Conservation (phyloP, 1,139 yeast genomes). For the Ogataea hybrid region DNA sequence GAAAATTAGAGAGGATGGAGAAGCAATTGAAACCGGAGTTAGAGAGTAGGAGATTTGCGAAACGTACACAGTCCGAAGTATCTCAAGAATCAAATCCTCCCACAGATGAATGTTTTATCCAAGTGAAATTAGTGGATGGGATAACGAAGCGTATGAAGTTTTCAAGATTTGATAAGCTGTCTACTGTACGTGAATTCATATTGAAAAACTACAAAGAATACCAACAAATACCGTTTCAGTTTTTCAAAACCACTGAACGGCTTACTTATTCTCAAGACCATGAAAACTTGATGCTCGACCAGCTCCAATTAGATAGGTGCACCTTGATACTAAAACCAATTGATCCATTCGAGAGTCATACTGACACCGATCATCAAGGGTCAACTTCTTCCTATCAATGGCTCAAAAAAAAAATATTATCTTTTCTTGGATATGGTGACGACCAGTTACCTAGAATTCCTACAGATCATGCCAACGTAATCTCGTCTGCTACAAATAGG, state of each 20-base stretch:
- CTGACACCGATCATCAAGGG: constrained; percentile 12
- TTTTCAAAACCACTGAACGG: constrained; percentile 33
- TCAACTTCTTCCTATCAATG: constrained; percentile 7
- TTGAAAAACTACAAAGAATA: constrained; percentile 30
- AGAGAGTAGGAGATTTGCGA: no score
- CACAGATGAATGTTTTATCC: constrained; percentile 21
- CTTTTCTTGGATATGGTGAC: background rate
- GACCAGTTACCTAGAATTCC: no score
- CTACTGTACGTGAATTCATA: constrained; percentile 27
- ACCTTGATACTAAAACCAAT: constrained; percentile 33
- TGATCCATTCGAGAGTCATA: constrained; percentile 24
- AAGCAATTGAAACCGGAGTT: no score
- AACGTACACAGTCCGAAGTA: background rate
- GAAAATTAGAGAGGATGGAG: no score
- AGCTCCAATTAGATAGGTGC: constrained; percentile 31
- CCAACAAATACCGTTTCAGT: constrained; percentile 30
- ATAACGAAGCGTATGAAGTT: constrained; percentile 25
- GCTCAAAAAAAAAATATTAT: constrained; percentile 6
- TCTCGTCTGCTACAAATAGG: background rate
- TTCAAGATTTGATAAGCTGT: constrained; percentile 20
- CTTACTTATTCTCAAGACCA: constrained; percentile 32
- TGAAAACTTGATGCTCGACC: constrained; percentile 26
- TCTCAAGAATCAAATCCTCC: background rate
- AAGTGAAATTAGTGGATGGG: constrained; percentile 34
- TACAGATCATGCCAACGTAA: background rate